Conservation (phyloP, 441 rosid genomes). For the Aquilaria agallochum region DNA sequence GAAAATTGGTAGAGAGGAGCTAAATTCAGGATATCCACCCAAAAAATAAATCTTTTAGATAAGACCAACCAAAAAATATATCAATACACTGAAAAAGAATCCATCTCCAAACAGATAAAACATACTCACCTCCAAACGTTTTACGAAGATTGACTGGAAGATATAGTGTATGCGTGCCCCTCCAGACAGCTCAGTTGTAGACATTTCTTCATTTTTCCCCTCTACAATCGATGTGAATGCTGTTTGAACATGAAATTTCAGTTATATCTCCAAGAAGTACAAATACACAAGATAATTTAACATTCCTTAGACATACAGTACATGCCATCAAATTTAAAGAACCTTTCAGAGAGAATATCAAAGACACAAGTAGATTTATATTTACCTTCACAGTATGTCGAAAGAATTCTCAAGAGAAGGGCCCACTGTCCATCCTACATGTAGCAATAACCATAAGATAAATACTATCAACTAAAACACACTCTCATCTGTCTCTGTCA, state of each 20-base stretch:
- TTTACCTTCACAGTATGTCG: conserved; percentile 91
- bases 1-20: no score
- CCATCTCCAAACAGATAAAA: no score
- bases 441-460: conserved; percentile 8
- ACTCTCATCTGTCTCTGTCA: conserved; percentile 1
- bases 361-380: neutral
- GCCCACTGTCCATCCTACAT: conserved; percentile 98
- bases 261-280: conserved; percentile 11
- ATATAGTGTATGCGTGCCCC: conserved; percentile 91
- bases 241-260: conserved; percentile 32
- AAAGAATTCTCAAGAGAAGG: conserved; percentile 84
- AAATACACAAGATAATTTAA: neutral
- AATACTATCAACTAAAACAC: neutral
- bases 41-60: no score
- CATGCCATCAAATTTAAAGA: no score
- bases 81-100: no score
- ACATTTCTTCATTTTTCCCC: conserved; percentile 88
- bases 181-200: conserved; percentile 83
- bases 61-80: no score
- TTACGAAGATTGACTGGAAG: conserved; percentile 82
- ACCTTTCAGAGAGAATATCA: no score
- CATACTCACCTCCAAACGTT: conserved; percentile 68
- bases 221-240: conserved; percentile 83
- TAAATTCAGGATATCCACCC: no score
- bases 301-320: no score